Evolutionary conservation across 768 basidiomycete genomes (phyloP).

Genomic region (Termitomyces sp.): DNA sequence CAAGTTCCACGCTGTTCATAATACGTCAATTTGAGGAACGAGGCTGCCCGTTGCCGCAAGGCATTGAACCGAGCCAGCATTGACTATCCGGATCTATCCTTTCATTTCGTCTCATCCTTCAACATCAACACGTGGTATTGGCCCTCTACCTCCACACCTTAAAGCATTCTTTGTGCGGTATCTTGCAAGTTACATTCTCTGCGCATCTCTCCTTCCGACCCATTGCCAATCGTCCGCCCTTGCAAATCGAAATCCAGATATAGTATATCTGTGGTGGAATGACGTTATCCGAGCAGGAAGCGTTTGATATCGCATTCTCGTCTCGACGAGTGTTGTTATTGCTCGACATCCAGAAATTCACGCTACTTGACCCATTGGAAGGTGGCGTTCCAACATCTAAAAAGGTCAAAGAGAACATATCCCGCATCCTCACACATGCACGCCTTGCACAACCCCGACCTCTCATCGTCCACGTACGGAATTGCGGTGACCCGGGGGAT

Average conservation of each 20-base stretch:
- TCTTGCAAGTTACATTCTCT: background rate
- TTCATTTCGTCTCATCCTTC: background rate
- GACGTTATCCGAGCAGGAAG: constrained; percentile 1
- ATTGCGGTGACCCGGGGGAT: constrained; percentile 56
- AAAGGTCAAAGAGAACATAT: constrained; percentile 41
- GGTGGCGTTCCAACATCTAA: constrained; percentile 43
- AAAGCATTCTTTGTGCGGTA: too few species aligned
- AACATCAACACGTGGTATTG: background rate
- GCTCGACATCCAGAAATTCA: constrained; percentile 50
- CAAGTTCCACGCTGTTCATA: background rate
- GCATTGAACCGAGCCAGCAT: background rate
- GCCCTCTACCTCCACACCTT: background rate
- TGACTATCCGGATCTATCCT: background rate
- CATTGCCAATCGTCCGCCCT: too few species aligned
- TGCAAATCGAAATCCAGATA: background rate
- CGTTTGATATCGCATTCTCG: constrained; percentile 8
- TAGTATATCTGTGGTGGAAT: background rate
- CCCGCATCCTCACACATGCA: constrained; percentile 41
- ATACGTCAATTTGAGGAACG: background rate
- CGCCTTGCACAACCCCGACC: constrained; percentile 43
- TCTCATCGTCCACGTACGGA: constrained; percentile 64
- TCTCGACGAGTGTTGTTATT: constrained; percentile 47
- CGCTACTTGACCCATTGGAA: constrained; percentile 39
- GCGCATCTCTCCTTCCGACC: background rate
- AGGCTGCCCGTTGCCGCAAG: background rate